phyloP scores from a whole-genome alignment of 345 rosid species.

The Gossypium longicalyx region DNA sequence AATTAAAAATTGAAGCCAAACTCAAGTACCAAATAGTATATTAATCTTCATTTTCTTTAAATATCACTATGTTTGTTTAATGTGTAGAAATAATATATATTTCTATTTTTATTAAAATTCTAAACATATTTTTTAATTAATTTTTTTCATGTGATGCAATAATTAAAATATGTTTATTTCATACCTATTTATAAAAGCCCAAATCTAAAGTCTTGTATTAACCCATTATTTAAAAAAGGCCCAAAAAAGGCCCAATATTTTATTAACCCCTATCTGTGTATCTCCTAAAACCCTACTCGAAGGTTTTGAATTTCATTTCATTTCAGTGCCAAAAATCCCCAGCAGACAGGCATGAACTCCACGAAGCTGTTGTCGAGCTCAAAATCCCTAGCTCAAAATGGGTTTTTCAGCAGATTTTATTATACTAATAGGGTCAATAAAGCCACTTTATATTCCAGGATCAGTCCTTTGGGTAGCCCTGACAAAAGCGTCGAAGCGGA shows the following conservation, averaged over 20 bases:
- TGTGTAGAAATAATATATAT: no score
- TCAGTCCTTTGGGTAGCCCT: constrained; percentile 76
- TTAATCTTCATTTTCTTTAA: no score
- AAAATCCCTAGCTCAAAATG: constrained; percentile 29
- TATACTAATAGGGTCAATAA: constrained; percentile 54
- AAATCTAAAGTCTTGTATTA: no score
- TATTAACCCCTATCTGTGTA: background rate
- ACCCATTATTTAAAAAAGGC: background rate
- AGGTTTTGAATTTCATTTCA: background rate
- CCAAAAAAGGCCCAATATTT: background rate
- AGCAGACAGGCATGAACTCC: constrained; percentile 2
- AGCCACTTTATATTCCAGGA: constrained; percentile 58
- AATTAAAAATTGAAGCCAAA: no score
- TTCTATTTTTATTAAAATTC: no score
- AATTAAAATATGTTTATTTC: no score
- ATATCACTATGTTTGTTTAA: no score
- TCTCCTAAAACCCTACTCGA: background rate
- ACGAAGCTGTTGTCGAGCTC: constrained; percentile 21
- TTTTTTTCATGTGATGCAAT: no score
- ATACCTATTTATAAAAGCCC: no score
- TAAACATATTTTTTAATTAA: no score
- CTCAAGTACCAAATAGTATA: no score
- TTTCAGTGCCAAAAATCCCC: background rate
- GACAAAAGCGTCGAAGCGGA: constrained; percentile 48
- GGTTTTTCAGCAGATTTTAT: constrained; percentile 39